Evolutionary conservation across 164 flowering plant genomes (phyloP).

Genomic region (Liquidambar formosana): DNA sequence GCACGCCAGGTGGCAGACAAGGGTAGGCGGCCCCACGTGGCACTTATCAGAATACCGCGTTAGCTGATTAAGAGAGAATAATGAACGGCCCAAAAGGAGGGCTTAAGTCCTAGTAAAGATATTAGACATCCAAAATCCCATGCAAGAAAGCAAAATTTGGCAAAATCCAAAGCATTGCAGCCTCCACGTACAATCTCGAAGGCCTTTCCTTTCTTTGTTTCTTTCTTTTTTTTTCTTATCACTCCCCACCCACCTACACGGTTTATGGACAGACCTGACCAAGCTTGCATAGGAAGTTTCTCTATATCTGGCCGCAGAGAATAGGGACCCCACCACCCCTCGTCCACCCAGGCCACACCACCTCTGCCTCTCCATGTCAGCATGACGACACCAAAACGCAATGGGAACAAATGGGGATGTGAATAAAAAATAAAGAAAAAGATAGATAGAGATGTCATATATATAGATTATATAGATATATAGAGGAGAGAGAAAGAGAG

Average conservation of each 20-base stretch:
- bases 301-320: slow-evolving; percentile 14
- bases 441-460: not conserved
- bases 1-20: slow-evolving; percentile 28
- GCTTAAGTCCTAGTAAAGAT: too few relatives aligned
- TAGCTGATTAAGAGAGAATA: not conserved
- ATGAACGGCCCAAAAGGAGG: slow-evolving; percentile 10
- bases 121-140: not conserved
- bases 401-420: slow-evolving; percentile 47
- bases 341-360: too few relatives aligned
- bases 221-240: too few relatives aligned
- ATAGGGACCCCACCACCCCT: slow-evolving; percentile 16
- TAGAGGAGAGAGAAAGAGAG: not conserved
- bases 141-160: not conserved
- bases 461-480: too few relatives aligned
- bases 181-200: slow-evolving; percentile 6
- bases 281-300: slow-evolving; percentile 21
- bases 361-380: slow-evolving; percentile 19
- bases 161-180: not conserved
- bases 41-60: slow-evolving; percentile 20
- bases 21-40: slow-evolving; percentile 30
- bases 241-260: not conserved
- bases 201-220: too few relatives aligned
- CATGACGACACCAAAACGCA: slow-evolving; percentile 47
- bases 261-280: not conserved
- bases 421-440: not conserved